Conservation (phyloP, 768 basidiomycete genomes). For the Lactarius hatsudake region DNA sequence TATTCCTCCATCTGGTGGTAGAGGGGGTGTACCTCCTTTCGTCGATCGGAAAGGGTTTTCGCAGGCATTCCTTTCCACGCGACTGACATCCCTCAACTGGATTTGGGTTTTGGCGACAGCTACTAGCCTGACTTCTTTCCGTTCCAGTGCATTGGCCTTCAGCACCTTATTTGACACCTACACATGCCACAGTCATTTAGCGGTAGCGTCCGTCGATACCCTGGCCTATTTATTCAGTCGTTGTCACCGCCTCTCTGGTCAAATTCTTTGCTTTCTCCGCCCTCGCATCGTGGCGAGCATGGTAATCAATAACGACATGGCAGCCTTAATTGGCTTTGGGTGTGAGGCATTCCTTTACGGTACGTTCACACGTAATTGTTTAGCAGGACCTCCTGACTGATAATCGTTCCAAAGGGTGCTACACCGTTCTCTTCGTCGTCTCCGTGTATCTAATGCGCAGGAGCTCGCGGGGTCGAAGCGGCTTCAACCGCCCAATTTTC, state of each 20-base stretch:
- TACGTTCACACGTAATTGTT: slow-evolving; percentile 29
- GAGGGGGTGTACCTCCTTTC: not conserved
- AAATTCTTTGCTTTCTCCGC: not conserved
- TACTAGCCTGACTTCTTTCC: too few relatives aligned
- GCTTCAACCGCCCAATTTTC: slow-evolving; percentile 5
- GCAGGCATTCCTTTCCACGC: not conserved
- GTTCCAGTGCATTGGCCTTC: not conserved
- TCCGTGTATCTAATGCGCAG: slow-evolving; percentile 8
- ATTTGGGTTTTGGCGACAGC: too few relatives aligned
- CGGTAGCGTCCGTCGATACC: not conserved
- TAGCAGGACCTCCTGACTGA: slow-evolving; percentile 12
- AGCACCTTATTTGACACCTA: not conserved
- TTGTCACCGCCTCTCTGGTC: not conserved
- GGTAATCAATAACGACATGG: slow-evolving; percentile 33
- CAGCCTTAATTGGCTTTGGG: slow-evolving; percentile 39
- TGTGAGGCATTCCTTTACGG: slow-evolving; percentile 40
- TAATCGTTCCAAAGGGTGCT: slow-evolving; percentile 6
- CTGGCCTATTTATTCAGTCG: slow-evolving; percentile 6
- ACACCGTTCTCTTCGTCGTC: slow-evolving; percentile 7
- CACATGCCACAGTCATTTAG: not conserved
- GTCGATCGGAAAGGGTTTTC: not conserved
- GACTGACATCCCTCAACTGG: too few relatives aligned
- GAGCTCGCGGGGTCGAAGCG: not conserved
- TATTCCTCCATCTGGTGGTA: not conserved
- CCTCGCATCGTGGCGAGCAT: slow-evolving; percentile 22